A percentile compares a stretch with the other conserved stretches of the same genome.
Conservation (phyloP, 2,329 filamentous ascomycete species). For the Drechslerella dactyloides region DNA sequence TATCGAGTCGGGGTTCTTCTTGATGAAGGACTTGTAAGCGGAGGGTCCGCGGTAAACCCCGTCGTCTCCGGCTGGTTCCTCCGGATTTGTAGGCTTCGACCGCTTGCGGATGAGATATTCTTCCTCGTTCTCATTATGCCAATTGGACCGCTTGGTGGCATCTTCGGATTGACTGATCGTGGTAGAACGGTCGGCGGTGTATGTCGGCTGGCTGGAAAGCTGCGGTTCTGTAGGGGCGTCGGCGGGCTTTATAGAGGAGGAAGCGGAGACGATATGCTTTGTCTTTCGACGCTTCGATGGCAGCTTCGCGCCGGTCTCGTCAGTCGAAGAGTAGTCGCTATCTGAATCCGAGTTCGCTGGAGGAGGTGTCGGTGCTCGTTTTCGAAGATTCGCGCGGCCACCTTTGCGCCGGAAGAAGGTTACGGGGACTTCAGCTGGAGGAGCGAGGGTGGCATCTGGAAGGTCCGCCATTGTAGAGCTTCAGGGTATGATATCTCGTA, state of each 20-base stretch:
- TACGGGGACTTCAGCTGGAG: constrained; percentile 60
- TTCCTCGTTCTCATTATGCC: constrained; percentile 77
- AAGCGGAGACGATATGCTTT: constrained; percentile 69
- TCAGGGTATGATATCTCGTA: not conserved
- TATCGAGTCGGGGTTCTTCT: constrained; percentile 75
- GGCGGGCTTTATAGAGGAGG: constrained; percentile 64
- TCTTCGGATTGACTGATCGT: constrained; percentile 75
- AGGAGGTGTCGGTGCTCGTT: constrained; percentile 79
- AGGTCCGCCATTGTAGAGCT: constrained; percentile 6
- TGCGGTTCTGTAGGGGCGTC: constrained; percentile 55
- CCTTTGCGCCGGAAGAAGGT: constrained; percentile 85
- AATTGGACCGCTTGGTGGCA: constrained; percentile 86
- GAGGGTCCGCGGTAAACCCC: constrained; percentile 79
- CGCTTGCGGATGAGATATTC: constrained; percentile 56
- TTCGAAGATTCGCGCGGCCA: constrained; percentile 76
- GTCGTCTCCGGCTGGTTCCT: constrained; percentile 58
- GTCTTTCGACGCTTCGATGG: constrained; percentile 78
- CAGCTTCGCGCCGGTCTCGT: constrained; percentile 64
- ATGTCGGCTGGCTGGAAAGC: constrained; percentile 29
- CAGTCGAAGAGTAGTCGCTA: constrained; percentile 71
- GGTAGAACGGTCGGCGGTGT: constrained; percentile 63
- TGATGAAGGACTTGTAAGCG: constrained; percentile 75
- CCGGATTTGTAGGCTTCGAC: constrained; percentile 57
- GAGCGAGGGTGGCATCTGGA: constrained; percentile 49
- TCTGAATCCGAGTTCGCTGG: constrained; percentile 68